Evolutionary conservation across 768 basidiomycete species (phyloP).

Genomic region (Pleurotus giganteus): DNA sequence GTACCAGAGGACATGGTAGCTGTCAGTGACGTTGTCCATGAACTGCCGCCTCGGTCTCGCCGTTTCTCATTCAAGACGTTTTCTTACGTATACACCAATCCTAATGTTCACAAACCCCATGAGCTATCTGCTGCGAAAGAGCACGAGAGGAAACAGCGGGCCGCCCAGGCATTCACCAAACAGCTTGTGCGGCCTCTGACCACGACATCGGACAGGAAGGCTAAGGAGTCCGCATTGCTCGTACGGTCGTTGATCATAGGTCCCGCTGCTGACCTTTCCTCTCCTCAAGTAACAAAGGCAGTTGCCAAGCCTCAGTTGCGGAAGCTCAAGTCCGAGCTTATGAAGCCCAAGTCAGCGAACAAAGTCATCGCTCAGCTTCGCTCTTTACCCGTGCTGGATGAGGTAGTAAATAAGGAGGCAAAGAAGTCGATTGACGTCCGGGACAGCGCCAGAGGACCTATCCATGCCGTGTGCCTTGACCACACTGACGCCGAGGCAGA

Average conservation of each 20-base stretch:
- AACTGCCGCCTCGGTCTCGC: constrained; percentile 18
- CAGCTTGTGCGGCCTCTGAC: constrained; percentile 23
- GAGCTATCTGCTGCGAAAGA: constrained; percentile 33
- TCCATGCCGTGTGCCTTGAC: constrained; percentile 76
- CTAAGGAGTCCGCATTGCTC: constrained; percentile 59
- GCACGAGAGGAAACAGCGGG: constrained; percentile 37
- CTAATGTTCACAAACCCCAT: constrained; percentile 28
- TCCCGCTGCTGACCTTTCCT: constrained; percentile 24
- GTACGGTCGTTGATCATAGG: constrained; percentile 73
- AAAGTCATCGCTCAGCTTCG: constrained; percentile 72
- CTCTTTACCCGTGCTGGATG: constrained; percentile 49
- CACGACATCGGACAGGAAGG: constrained; percentile 54
- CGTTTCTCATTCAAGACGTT: constrained; percentile 52
- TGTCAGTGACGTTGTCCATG: neutral
- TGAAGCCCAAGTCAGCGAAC: constrained; percentile 64
- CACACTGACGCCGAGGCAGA: constrained; percentile 63
- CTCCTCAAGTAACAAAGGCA: constrained; percentile 37
- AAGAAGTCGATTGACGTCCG: constrained; percentile 15
- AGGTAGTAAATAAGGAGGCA: constrained; percentile 18
- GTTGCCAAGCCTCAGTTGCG: constrained; percentile 51
- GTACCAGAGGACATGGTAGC: neutral
- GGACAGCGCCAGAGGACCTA: constrained; percentile 35
- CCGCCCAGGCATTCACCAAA: constrained; percentile 33
- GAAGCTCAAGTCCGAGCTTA: constrained; percentile 67
- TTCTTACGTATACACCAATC: constrained; percentile 17